Base-by-base conservation (phyloP, 805 yeast genomes). In the Millerago galiae region DNA sequence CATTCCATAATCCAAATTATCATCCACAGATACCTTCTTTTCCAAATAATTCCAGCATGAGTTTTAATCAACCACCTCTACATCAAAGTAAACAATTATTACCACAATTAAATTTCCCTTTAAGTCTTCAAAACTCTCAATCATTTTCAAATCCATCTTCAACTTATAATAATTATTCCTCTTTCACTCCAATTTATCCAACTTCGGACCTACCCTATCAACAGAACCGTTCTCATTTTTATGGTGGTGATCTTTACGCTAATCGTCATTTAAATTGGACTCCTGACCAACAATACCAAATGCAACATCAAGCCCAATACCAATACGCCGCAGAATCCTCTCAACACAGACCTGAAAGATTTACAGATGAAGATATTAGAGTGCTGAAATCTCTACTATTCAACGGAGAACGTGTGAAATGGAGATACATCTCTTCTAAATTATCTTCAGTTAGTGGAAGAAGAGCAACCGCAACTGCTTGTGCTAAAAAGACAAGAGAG, bases 341-440 rank as follows among this genome's bases (percentile, higher is more conserved):
- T 6, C 33, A 26, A 7, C 43, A 44, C 35, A 46, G 40, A 18
- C 30, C 24, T 8, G 58, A 55, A 38, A 28, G 28, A 15, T 55
- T 55, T 42, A 55, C 66, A 1, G 52, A 58, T 8, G 73, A 70
- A 28, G 81, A 75, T 45, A 53, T 68, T 11, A 70, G 65, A 36
- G 67, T 72, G 16, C 64, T 77, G 43, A 63, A 66, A 44, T 72
- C 70, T 36, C 55, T 77, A 36, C 62, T 78, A 40, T 68, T 66
- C 17, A 62, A 68, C 4, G 82, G 77, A 4, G 83, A 77, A 49
- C 67, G 74, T 43, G 71, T 72, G 50, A 77, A 77, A 52, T 77
- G 83, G 83, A 72, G 73, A 53, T 77, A 67, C 52, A 68, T 78
- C 49, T 73, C 83, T 1, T 49, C 53, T 7, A 49, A 56, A 55